Conservation (phyloP, 2,329 filamentous ascomycete genomes). For the Fusarium anthophilum region DNA sequence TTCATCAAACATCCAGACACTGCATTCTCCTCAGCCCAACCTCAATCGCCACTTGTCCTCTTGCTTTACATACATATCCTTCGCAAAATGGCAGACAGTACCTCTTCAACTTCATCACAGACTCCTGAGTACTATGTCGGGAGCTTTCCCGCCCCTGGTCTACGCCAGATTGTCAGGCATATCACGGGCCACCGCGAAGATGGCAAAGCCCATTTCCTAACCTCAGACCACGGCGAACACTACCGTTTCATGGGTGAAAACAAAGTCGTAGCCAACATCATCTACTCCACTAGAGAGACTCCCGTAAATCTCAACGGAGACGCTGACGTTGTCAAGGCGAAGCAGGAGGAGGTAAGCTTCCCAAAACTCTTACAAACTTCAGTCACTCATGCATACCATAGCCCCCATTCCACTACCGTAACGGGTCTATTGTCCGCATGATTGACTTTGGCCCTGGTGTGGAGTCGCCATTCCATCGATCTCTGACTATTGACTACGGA, state of each 20-base stretch:
- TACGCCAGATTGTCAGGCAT: background rate
- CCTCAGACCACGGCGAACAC: background rate
- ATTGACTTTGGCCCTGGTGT: background rate
- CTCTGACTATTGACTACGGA: background rate
- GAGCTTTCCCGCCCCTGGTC: background rate
- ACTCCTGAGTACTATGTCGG: background rate
- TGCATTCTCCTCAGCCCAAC: background rate
- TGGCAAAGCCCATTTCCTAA: background rate
- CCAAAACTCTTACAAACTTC: accelerated
- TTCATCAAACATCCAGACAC: background rate
- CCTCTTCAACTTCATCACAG: background rate
- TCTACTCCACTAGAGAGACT: background rate
- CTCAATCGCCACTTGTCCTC: accelerated
- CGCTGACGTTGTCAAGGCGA: background rate
- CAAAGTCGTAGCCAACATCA: background rate
- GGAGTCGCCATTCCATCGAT: background rate
- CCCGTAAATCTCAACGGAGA: background rate
- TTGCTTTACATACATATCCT: accelerated
- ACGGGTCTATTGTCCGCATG: background rate
- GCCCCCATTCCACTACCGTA: background rate
- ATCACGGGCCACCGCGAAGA: background rate
- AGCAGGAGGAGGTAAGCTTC: background rate
- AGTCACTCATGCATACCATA: background rate
- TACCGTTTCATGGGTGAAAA: background rate
- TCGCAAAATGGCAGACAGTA: background rate